phyloP scores from a whole-genome alignment of 176 grass and related monocot species.

The Phoenix dactylifera region DNA sequence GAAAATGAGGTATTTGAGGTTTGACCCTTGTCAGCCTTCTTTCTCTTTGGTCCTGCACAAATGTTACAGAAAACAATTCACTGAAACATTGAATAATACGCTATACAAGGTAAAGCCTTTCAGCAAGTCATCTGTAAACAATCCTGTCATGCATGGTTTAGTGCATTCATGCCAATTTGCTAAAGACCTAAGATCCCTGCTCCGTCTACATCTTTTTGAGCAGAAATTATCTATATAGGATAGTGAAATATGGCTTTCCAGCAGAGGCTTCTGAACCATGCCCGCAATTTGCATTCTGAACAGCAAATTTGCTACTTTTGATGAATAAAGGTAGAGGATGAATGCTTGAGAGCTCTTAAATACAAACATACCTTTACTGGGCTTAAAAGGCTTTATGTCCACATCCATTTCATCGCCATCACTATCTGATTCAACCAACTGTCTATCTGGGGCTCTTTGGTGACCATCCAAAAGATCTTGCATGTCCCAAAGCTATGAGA shows the following conservation, averaged over 20 bases:
- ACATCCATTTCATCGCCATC: constrained; percentile 73
- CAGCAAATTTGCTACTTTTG: neutral
- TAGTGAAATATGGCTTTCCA: too few relatives aligned
- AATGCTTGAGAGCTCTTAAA: neutral
- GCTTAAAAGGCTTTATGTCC: constrained; percentile 30
- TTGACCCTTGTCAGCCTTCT: constrained; percentile 24
- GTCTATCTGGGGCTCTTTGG: constrained; percentile 19
- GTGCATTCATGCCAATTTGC: too few relatives aligned
- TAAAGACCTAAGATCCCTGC: too few relatives aligned
- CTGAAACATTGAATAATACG: neutral
- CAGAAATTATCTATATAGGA: too few relatives aligned
- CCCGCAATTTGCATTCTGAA: too few relatives aligned
- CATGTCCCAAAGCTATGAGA: constrained; percentile 70
- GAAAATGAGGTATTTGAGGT: constrained; percentile 6
- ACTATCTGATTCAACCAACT: constrained; percentile 23
- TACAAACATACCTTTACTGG: constrained; percentile 37
- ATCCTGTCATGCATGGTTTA: too few relatives aligned
- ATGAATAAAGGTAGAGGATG: neutral
- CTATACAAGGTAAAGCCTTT: neutral
- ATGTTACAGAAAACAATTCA: neutral
- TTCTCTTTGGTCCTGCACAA: constrained; percentile 27
- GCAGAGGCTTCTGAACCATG: too few relatives aligned
- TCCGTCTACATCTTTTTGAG: too few relatives aligned
- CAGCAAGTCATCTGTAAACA: too few relatives aligned
- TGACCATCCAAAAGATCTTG: constrained; percentile 59